Evolutionary conservation across 228 moss, liverwort and hornwort genomes (phyloP), one percentile per base, ranked within the genome.

Genomic region (Sphagnum fallax): DNA sequence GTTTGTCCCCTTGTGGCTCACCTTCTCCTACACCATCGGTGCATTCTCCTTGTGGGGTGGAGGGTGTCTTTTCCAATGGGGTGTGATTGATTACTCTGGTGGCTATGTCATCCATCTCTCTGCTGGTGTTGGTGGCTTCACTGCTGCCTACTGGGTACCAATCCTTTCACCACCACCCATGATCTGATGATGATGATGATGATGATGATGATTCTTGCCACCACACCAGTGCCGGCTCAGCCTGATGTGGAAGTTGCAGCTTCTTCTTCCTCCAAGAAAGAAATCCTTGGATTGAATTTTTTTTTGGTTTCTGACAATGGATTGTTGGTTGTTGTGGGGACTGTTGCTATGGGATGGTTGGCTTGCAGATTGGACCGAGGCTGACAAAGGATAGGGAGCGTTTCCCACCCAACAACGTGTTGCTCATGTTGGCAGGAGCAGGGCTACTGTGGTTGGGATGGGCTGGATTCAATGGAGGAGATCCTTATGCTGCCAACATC

Each of bases 381-480:
- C 64, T 77, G 69, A 79, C 80, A 4, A 78, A 72, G 16, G 91
- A 91, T 71, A 72, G 91, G 6, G 81, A 78, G 58, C 71, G 84
- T 0, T 89, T 91, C 63, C 86, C 91, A 4, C 91, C 91, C 10
- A 91, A 91, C 76, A 91, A 91, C 16, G 79, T 91, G 52, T 64
- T 91, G 61, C 84, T 91, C 9, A 84, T 86, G 84, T 63, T 91
- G 47, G 89, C 84, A 1, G 91, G 91, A 7, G 91, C 91, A 53
- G 91, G 91, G 47, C 52, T 91, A 61, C 61, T 91, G 52, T 91
- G 91, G 91, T 10, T 91, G 68, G 91, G 91, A 8, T 92, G 92
- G 92, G 80, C 88, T n/a, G 92, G 92, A 47, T 92, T 92, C 79
- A 92, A 90, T 50, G 92, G 92, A 68, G 92, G 90, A 8, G 92